These are phyloP conservation scores for Mortierella sp. DNA, from an alignment of 371 early-diverging fungal species.

Conservation along the genomic window DNA sequence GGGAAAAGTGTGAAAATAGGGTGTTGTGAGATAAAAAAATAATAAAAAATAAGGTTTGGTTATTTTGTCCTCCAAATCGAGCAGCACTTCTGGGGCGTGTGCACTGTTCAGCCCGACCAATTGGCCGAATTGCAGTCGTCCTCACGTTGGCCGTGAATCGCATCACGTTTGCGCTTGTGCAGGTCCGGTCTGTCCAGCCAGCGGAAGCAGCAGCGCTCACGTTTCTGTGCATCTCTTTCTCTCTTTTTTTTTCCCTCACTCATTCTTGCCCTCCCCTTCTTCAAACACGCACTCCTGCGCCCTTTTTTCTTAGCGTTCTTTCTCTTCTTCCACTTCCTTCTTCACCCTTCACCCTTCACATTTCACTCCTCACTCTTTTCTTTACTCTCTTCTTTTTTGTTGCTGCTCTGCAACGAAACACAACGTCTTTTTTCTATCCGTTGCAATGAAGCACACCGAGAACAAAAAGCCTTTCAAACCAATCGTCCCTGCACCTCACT, in stretches of 20 bases:
- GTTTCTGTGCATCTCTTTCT: not conserved
- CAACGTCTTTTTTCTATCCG: not conserved
- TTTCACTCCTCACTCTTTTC: conserved; percentile 1
- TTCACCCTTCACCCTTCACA: not conserved
- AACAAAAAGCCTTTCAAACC: conserved; percentile 33
- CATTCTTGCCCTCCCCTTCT: too few species aligned
- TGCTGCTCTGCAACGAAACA: not conserved
- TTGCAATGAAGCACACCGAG: conserved; percentile 23
- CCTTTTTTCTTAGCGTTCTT: too few species aligned
- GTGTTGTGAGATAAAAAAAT: too few species aligned
- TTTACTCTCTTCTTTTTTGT: conserved; percentile 5
- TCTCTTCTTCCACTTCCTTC: not conserved
- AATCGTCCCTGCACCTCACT: conserved; percentile 38
- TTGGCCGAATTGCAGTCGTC: conserved; percentile 19
- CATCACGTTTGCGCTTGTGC: conserved; percentile 33
- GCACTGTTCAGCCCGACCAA: conserved; percentile 30
- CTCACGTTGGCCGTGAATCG: conserved; percentile 37
- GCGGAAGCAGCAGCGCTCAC: not conserved
- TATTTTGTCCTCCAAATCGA: conserved; percentile 33
- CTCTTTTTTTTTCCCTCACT: not conserved
- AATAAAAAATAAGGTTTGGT: not conserved
- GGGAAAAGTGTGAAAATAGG: too few species aligned
- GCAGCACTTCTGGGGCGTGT: conserved; percentile 24
- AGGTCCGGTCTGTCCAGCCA: conserved; percentile 1
- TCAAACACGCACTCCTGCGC: not conserved